Base-by-base conservation (phyloP, 345 rosid genomes). In the Citrus unshiu region DNA sequence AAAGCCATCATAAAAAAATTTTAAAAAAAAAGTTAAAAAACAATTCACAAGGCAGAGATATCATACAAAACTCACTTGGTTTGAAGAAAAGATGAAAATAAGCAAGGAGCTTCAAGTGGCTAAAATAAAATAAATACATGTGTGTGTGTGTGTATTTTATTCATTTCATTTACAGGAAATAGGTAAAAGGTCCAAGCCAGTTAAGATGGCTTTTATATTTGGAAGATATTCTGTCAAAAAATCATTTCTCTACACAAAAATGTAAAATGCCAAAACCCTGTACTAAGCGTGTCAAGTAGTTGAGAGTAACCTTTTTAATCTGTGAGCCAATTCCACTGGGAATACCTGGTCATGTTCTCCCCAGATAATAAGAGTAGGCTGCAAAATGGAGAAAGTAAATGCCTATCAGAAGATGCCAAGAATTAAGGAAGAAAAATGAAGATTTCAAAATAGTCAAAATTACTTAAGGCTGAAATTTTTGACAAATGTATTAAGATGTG, bases 341-440 rank as follows among this genome's bases (percentile, higher is more conserved):
- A 93, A 95, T 13, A 95, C 85, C 77, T 82, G 88, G 83, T 95
- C 99, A 49, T 89, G 83, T 78, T 92, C 95, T 81, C 98, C 95
- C 98, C 98, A 93, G 35, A 95, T 85, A 62, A 93, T 74, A 60
- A 89, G 85, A 32, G 92, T 87, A 4, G 93, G 90, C 97, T 93
- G 88, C 88, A 85, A 43, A 69, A 61, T 32, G 57, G 72, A 56
- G 62, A 73, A 57, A 78, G 54, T 13, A 51, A 35, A 22, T 24
- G 13, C 6, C 14, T 5, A 9, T 81, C 25, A 59, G 25, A 32
- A 79, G 72, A 43, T 70, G 27, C 30, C n/a, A n/a, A 21, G 24
- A 46, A 46, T 46, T 12, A 46, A 46, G 51, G 27, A 56, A 68
- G 7, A 37, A 4, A 51, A 39, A 54, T 58, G 27, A 69, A 56